Evolutionary conservation across 495 filamentous ascomycete genomes (phyloP), one percentile per base, ranked within the genome.

Genomic region (Clohesyomyces aquaticus): DNA sequence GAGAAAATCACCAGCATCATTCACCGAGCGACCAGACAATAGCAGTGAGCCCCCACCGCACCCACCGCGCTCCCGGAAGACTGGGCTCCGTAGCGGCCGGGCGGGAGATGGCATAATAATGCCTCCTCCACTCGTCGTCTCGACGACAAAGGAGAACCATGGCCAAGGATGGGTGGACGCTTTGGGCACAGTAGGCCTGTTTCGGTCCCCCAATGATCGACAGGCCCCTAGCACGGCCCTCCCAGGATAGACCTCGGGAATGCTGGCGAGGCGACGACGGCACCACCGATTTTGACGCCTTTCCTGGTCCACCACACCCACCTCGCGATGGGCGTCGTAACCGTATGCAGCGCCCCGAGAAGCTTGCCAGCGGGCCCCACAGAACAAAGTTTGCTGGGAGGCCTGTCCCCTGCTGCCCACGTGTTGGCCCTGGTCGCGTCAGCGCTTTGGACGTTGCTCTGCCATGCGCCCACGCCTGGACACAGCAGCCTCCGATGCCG

Each of bases 181-280:
- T 32, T 59, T 59, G 62, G 61, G 62, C 26, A 9, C 8, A 6
- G 32, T 6, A 38, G 14, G 21, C 47, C 32, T 59, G 62, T 59
- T 65, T 65, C 54, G 54, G 61, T 22, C 4, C 45, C 46, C 27
- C 57, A 43, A 18, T 41, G 62, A 65, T 65, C 62, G 62, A 55
- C 62, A 52, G 32, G 18, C 2, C 49, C 59, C 59, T 27, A 48
- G 60, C 43, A 49, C 41, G 50, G n/a, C n/a, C 12, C 43, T 41
- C 32, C 22, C 14, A 49, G 56, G 45, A 25, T 16, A 6, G 16
- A 57, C 18, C 43, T 46, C 22, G 6, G n/a, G 43, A 21, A 6
- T 6, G 43, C 14, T 16, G 43, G 19, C 43, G 43, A 18, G 43
- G 19, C 43, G 43, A 22, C 35, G 35, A 41, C 43, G 4, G 43